Evolutionary conservation across 2,329 filamentous ascomycete genomes (phyloP), one percentile per base, ranked within the genome.

Genomic region (Decorospora gaudefroyi): DNA sequence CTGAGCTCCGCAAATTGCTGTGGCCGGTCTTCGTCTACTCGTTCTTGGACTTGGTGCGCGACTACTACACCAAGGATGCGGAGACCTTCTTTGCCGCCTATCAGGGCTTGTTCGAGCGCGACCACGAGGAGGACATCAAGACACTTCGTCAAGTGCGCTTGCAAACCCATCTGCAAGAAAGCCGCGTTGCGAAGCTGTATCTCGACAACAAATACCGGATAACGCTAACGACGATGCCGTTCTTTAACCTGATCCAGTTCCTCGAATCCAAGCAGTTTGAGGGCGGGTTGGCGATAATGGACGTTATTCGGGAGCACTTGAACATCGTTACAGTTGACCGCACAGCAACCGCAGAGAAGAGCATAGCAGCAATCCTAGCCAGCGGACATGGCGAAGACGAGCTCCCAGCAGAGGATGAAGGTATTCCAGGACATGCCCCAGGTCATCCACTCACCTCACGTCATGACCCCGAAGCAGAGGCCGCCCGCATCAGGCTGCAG

Each of bases 21-120:
- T 99, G 93, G 90, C 93, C 93, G 0, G 75, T 95, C 0, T 97
- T 96, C 63, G 88, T 97, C 36, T 95, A 99, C 71, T 93, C 89
- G 0, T 96, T 88, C 65, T 76, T 99, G 17, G 85, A 89, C 44
- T 80, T 97, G 42, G 80, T 95, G 18, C 78, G 78, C 22, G 82
- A 89, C 47, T 84, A 83, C 52, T 90, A 87, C 57, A 74, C 81
- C 1, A 81, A 82, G 26, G 89, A 95, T 46, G 84, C 85, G 10
- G 84, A 87, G 55, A 75, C 79, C 2, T 92, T 95, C 64, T 84
- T 95, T 49, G 79, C 82, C 18, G 76, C 80, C 4, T 84, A 88
- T 62, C 84, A 83, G 41, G 72, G 84, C 40, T 66, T 74, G 17
- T 97, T 97, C 60, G 83, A 90, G 56, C 80, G 80, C 16, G 81